Evolutionary conservation across 2,329 filamentous ascomycete species (phyloP), one percentile per base, ranked within the genome.

Genomic region (Diaporthe citrichinensis): DNA sequence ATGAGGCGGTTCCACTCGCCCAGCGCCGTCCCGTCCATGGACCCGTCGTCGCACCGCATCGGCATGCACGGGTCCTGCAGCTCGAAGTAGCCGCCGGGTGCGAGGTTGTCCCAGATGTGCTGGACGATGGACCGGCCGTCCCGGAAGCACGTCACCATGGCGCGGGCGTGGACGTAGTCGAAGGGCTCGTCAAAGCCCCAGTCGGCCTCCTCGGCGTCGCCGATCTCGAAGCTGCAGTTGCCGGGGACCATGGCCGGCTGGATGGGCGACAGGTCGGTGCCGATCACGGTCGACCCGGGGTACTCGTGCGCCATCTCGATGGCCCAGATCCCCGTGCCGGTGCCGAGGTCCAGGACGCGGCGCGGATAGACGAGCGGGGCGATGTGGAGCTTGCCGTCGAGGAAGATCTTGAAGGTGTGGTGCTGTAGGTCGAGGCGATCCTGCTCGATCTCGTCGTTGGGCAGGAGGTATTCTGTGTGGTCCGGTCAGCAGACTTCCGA

Each of bases 221-320:
- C 89, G 46, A 91, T 85, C 73, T 90, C 82, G 80, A 90, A 91
- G 31, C 82, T 83, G 61, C 89, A 85, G 76, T 91, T 91, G 25
- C 87, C 86, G 17, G 89, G 89, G 2, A 90, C 82, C 65, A 81
- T 82, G 31, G n/a, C 51, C 2, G 58, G 77, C 76, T 89, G 87
- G 36, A 86, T 84, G 1, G 87, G 87, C 59, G 85, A 87, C 1
- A 88, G 81, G 75, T 89, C 87, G 3, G 83, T 86, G 34, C 86
- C 86, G 12, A 82, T 80, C n/a, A 87, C 85, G 46, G 81, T 73
- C 2, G 81, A 79, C 6, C 83, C 80, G 0, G 86, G 86, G 76
- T 84, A 82, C 74, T 85, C 81, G 68, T 84, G 81, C 20, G 86
- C 86, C 74, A 87, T 84, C 65, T 87, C 85, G 74, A 88, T 85